Base-by-base conservation (phyloP, 495 filamentous ascomycete genomes). In the Rostrohypoxylon terebratum region DNA sequence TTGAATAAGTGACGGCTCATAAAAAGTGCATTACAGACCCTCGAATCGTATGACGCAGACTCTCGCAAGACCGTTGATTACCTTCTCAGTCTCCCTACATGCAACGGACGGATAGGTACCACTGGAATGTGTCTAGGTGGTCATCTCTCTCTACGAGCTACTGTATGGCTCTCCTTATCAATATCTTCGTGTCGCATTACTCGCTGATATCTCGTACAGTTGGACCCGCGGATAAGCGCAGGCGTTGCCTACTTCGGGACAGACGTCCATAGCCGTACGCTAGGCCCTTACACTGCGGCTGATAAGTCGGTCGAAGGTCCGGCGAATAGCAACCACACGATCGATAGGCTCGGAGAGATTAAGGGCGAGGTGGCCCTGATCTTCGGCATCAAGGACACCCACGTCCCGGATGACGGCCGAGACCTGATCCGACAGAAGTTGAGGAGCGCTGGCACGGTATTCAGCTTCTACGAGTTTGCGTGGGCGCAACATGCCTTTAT, bases 91-190 rank as follows among this genome's bases (percentile, higher is more conserved):
- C 86, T 97, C 10, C 83, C 86, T 7, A 97, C 93, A 20, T 97
- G 94, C 79, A 97, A 90, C 21, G 94, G 95, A 34, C 87, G 88
- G 10, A 89, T 98, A 60, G 95, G 95, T 45, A 83, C 92, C 1
- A 97, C 94, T 7, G 95, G 95, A 34, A 98, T 98, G 95, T 97
- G 95, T 79, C 89, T 98, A 3, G 95, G 95, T 59, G 95, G 95
- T 3, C 95, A 98, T 79, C 86, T 97, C 21, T 91, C 95, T 44
- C 92, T 93, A 72, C 88, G 95, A 58, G 93, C 92, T 75, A 93
- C 90, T 69, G 83, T 84, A 79, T 8, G 79, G 18, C 16, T 28
- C 8, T 34, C 23, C 16, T 34, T 47, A 45, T 21, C 31, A 47
- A 44, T n/a, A n/a, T n/a, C n/a, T n/a, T n/a, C n/a, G 47, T 14